Evolutionary conservation across 768 basidiomycete genomes (phyloP).

Genomic region (Nidularia pulvinata): DNA sequence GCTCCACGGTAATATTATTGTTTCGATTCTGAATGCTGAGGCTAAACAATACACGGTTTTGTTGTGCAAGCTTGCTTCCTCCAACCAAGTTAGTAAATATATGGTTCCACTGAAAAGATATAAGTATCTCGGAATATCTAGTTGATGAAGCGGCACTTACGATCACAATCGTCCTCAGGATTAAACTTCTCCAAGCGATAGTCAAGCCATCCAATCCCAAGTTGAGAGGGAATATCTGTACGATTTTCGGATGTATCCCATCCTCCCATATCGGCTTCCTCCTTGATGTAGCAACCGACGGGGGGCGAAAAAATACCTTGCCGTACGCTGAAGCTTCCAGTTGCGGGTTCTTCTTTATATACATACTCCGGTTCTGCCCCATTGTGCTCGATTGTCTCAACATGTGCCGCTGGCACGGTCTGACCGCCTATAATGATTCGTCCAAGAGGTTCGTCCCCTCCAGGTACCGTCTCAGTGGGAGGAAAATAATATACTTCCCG

Average conservation of each 20-base stretch:
- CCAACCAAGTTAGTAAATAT: not conserved
- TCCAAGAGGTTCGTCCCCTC: not conserved
- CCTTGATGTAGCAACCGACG: not conserved
- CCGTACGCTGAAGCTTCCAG: not conserved
- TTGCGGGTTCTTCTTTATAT: not conserved
- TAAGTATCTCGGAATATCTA: slow-evolving; percentile 1
- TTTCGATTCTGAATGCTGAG: too few species aligned
- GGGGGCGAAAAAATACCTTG: not conserved
- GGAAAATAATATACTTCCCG: slow-evolving; percentile 19
- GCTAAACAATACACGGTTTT: too few species aligned
- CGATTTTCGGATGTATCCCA: slow-evolving; percentile 11
- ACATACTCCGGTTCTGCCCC: not conserved
- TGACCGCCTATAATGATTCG: not conserved
- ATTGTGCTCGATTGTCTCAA: not conserved
- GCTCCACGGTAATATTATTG: too few species aligned
- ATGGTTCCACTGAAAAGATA: slow-evolving; percentile 8
- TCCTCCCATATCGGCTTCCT: slow-evolving; percentile 13
- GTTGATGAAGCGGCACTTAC: slow-evolving; percentile 7
- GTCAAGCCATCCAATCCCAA: slow-evolving; percentile 18
- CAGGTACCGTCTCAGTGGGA: slow-evolving; percentile 11
- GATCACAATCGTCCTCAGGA: slow-evolving; percentile 17
- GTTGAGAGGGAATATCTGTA: slow-evolving; percentile 4
- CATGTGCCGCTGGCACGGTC: not conserved
- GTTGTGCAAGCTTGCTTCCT: too few species aligned
- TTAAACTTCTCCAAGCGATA: slow-evolving; percentile 17